Percentiles rank a stretch among this genome's conserved stretches.
Conservation (phyloP, 1,139 yeast genomes). For the Yamadazyma triangularis region DNA sequence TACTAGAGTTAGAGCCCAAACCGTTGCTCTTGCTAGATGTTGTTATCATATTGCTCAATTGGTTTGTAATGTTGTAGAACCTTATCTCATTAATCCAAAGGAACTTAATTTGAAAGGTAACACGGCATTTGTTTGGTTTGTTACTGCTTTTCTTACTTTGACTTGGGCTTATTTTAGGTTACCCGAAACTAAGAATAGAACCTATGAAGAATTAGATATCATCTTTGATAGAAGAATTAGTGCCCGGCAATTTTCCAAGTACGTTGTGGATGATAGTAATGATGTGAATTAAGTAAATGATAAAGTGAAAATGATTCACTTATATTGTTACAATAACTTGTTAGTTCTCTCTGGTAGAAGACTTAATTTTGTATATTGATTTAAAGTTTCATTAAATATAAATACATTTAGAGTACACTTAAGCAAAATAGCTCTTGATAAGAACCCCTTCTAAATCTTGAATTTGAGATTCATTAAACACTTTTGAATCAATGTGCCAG, state of each 20-base stretch:
- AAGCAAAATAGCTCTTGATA: conserved; percentile 86
- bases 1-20: conserved; percentile 17
- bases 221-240: conserved; percentile 14
- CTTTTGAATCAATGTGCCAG: conserved; percentile 86
- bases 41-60: conserved; percentile 13
- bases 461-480: conserved; percentile 73
- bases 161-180: conserved; percentile 16
- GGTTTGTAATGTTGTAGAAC: conserved; percentile 14
- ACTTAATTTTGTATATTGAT: too few relatives aligned
- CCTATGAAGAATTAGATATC: conserved; percentile 18
- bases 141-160: conserved; percentile 19
- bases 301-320: too few relatives aligned
- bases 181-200: conserved; percentile 19
- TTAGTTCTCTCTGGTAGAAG: too few relatives aligned
- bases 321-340: too few relatives aligned
- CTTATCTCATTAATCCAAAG: conserved; percentile 17
- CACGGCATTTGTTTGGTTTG: conserved; percentile 30
- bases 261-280: neutral
- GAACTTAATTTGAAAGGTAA: conserved; percentile 16
- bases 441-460: conserved; percentile 93
- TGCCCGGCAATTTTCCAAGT: conserved; percentile 9
- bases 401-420: neutral
- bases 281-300: neutral
- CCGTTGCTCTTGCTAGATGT: conserved; percentile 17
- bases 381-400: neutral